Conservation (phyloP, 75 land plant genomes). For the Pinus albicaulis region DNA sequence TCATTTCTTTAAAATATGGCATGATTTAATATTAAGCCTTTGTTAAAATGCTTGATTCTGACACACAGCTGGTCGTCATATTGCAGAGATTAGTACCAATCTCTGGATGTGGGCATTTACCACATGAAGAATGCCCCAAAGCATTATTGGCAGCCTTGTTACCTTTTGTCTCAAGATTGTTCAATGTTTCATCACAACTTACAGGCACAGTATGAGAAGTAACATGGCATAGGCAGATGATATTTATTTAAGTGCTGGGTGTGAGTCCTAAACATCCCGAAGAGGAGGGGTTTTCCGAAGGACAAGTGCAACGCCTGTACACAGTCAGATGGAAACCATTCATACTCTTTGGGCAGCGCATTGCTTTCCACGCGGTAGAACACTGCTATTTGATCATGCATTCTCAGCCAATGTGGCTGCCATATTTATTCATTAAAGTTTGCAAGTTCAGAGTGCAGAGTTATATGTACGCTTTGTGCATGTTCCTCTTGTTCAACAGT, state of each 20-base stretch:
- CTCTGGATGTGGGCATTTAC: conserved; percentile 91
- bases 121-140: conserved; percentile 89
- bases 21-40: background rate
- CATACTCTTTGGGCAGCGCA: background rate
- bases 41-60: background rate
- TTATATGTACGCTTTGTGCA: background rate
- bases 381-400: background rate
- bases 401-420: background rate
- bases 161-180: conserved; percentile 64
- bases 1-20: background rate
- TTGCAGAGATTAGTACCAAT: conserved; percentile 84
- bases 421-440: background rate
- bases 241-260: background rate
- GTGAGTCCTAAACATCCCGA: background rate
- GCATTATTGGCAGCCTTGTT: conserved; percentile 78
- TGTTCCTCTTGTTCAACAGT: background rate
- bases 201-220: background rate
- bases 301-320: background rate
- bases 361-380: background rate
- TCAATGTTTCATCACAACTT: conserved; percentile 5
- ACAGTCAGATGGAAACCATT: background rate
- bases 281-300: background rate
- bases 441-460: conserved; percentile 5
- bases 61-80: background rate
- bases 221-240: background rate